Conservation (phyloP, 768 basidiomycete species). For the Fomitopsis pulvina region DNA sequence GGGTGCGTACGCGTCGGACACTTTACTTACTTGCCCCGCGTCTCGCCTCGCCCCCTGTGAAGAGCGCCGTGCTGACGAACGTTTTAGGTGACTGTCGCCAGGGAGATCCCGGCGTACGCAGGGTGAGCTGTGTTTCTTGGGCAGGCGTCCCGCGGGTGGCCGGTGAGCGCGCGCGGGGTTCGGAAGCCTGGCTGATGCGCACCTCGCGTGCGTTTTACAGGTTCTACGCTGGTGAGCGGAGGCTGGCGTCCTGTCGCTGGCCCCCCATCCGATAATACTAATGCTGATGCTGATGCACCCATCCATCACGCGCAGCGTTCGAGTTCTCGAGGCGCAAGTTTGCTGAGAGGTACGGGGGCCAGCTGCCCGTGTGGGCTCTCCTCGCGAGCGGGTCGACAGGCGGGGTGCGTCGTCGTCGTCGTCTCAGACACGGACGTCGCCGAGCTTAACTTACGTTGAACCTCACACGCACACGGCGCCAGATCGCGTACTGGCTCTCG, state of each 20-base stretch:
- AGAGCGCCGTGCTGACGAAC: background rate
- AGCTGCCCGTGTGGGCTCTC: constrained; percentile 80
- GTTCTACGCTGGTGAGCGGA: constrained; percentile 65
- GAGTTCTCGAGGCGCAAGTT: constrained; percentile 87
- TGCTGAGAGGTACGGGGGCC: constrained; percentile 48
- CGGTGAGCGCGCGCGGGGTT: background rate
- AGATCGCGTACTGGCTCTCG: constrained; percentile 90
- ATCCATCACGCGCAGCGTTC: constrained; percentile 46
- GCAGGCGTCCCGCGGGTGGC: background rate
- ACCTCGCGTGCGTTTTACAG: constrained; percentile 27
- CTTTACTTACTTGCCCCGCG: no score
- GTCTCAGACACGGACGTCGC: background rate
- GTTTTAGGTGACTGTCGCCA: constrained; percentile 75
- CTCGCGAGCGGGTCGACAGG: constrained; percentile 79
- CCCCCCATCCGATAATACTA: background rate
- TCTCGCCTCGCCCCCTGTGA: no score
- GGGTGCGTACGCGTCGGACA: no score
- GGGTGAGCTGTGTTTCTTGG: constrained; percentile 57
- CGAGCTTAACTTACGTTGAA: no score
- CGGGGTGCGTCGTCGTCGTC: constrained; percentile 45
- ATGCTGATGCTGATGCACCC: no score
- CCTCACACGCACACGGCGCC: no score
- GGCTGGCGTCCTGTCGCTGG: background rate
- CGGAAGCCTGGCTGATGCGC: background rate
- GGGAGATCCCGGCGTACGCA: constrained; percentile 96